Base-by-base conservation (phyloP, 208 protist species). In the Leishmania amazonensis region DNA sequence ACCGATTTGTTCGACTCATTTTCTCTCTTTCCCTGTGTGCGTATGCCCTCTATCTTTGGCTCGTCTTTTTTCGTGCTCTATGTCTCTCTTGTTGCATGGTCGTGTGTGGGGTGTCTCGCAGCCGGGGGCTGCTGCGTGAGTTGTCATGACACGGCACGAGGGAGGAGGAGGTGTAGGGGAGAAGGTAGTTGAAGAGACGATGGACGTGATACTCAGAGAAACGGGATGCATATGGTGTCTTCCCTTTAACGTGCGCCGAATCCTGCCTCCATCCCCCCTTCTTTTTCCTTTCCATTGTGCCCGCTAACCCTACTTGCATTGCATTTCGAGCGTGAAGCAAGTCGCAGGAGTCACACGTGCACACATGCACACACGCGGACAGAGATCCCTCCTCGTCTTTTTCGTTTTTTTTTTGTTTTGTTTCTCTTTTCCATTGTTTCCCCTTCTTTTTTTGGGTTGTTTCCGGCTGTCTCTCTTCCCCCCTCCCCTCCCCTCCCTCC, bases 21-120 rank as follows among this genome's bases (percentile, higher is more conserved):
- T 70, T 76, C 17, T 82, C 67, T 71, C 54, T 57, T 60, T 77
- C 47, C 54, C 67, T 71, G 45, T 57, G 49, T 47, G 38, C 19
- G 1, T 76, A 38, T 42, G 40, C 11, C n/a, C 45, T 73, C 40
- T 73, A 51, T 80, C 38, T 80, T 73, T 42, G 31, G 5, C 28
- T 81, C 47, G 42, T 70, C 54, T 35, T 60, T 38, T 68, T 21
- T 68, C 51, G 13, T 49, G 28, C 40, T 68, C 57, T 76, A 62
- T 68, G 58, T 81, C 54, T 81, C 5, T 54, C 51, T 76, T 78
- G 31, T 38, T 53, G 68, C 15, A 19, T 42, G 13, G 31, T 40
- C 31, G 31, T 19, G 15, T 68, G 31, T 31, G 31, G 62, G 31
- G 31, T 21, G 62, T 68, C 13, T 68, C 62, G 35, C 7, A 70